Percentiles rank a stretch among this genome's conserved stretches.
phyloP scores from a whole-genome alignment of 495 filamentous ascomycete genomes.

The Neurospora hispaniola region DNA sequence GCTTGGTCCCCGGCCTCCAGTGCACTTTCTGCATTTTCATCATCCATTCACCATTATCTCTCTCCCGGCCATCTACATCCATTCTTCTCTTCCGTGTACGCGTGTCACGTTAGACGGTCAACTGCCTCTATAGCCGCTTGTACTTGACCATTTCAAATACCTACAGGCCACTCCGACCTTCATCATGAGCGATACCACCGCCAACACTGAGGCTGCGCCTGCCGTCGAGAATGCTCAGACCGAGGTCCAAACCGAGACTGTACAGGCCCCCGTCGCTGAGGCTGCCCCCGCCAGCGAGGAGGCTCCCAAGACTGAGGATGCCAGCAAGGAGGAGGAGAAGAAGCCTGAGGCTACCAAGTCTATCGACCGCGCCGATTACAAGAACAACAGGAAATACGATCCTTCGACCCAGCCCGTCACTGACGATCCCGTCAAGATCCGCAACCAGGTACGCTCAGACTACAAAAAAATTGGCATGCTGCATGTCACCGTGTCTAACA shows the following conservation, averaged over 20 bases:
- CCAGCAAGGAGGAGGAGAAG: slow-evolving; percentile 9
- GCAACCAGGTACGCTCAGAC: slow-evolving; percentile 12
- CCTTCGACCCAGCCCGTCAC: slow-evolving; percentile 49
- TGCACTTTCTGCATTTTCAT: background rate
- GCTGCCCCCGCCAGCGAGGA: background rate
- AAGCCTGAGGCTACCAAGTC: slow-evolving; percentile 12
- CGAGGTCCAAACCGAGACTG: background rate
- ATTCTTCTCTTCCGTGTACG: background rate
- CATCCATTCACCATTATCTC: background rate
- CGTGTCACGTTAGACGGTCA: background rate
- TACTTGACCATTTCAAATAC: background rate
- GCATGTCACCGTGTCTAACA: slow-evolving; percentile 7
- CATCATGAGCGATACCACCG: slow-evolving; percentile 21
- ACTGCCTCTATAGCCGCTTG: background rate
- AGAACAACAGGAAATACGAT: slow-evolving; percentile 53
- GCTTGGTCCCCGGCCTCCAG: background rate
- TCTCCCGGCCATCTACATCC: background rate
- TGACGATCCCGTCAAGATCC: slow-evolving; percentile 62
- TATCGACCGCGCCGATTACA: slow-evolving; percentile 13
- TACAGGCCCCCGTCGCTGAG: slow-evolving; percentile 1
- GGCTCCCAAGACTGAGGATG: slow-evolving; percentile 3
- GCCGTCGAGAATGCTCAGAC: slow-evolving; percentile 4
- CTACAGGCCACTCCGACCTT: background rate
- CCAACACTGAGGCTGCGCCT: slow-evolving; percentile 9
- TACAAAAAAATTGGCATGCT: slow-evolving; percentile 1